Evolutionary conservation across 106 monocot species (phyloP).

Genomic region (Phalaenopsis aphrodite): DNA sequence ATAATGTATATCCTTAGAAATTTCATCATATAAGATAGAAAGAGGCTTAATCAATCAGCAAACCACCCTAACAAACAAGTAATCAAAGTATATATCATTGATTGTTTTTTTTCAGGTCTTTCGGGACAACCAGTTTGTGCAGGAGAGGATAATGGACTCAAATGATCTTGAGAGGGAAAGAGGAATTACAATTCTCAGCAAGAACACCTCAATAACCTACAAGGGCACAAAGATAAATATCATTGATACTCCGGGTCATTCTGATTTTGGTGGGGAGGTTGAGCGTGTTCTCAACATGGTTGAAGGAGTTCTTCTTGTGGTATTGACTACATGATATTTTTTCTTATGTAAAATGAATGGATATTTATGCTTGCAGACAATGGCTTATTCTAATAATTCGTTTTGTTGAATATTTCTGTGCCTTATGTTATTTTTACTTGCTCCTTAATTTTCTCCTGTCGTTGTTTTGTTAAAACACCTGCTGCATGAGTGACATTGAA

Average conservation of each 20-base stretch:
- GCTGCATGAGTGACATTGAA: background rate
- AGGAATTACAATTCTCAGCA: constrained; percentile 98
- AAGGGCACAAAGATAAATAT: constrained; percentile 97
- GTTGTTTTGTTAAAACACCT: background rate
- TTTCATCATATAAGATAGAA: background rate
- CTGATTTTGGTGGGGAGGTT: constrained; percentile 98
- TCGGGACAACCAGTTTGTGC: constrained; percentile 88
- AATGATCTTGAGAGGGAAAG: constrained; percentile 94
- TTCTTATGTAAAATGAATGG: background rate
- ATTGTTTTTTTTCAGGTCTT: constrained; percentile 63
- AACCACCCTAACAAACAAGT: background rate
- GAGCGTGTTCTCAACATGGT: constrained; percentile 99
- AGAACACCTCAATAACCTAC: constrained; percentile 92
- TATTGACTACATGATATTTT: constrained; percentile 21
- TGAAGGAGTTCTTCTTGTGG: constrained; percentile 99
- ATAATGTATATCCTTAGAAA: background rate
- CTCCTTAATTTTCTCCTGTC: background rate
- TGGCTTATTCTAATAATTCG: background rate
- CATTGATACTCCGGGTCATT: constrained; percentile 97
- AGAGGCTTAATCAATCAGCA: background rate
- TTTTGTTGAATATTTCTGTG: background rate
- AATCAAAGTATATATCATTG: constrained; percentile 1
- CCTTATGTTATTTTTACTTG: background rate
- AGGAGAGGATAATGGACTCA: constrained; percentile 98
- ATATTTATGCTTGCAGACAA: background rate